A percentile compares a stretch with the other conserved stretches of the same genome.
Evolutionary conservation across 306 rosid species (phyloP).

Genomic region (Dryas alaskensis): DNA sequence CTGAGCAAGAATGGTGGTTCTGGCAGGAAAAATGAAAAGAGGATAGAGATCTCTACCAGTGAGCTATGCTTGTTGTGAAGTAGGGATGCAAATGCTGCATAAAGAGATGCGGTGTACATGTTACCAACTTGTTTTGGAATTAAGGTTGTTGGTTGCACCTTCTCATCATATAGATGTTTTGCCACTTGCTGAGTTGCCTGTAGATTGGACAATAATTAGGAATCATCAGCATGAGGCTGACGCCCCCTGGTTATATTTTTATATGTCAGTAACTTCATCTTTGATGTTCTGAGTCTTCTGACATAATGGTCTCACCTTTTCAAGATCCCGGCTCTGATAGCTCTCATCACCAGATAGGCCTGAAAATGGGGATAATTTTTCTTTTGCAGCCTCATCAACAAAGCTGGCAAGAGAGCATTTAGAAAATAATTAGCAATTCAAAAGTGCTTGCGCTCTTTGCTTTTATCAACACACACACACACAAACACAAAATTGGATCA

Average conservation of each 20-base stretch:
- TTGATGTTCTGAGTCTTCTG: too few species aligned
- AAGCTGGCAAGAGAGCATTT: not conserved
- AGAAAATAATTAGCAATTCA: too few species aligned
- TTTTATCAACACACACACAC: too few species aligned
- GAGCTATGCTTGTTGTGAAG: slow-evolving; percentile 69
- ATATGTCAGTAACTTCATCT: too few species aligned
- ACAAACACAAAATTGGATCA: too few species aligned
- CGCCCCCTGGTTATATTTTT: too few species aligned
- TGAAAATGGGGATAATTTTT: slow-evolving; percentile 72
- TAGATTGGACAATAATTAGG: not conserved
- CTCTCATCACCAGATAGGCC: slow-evolving; percentile 75
- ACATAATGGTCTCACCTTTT: slow-evolving; percentile 51
- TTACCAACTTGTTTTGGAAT: slow-evolving; percentile 95
- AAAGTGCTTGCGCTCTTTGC: too few species aligned
- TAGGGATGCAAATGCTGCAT: slow-evolving; percentile 93
- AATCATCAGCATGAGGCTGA: too few species aligned
- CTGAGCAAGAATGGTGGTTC: too few species aligned
- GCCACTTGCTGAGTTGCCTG: slow-evolving; percentile 89
- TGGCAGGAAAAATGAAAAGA: too few species aligned
- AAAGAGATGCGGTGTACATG: slow-evolving; percentile 99
- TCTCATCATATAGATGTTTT: slow-evolving; percentile 68
- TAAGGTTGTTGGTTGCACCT: slow-evolving; percentile 91
- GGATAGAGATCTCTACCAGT: slow-evolving; percentile 43
- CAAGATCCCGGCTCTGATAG: slow-evolving; percentile 95
- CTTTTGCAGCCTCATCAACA: slow-evolving; percentile 64